These are phyloP conservation scores for Cladosporium sp. DNA, from an alignment of 2,329 filamentous ascomycete species.

Conservation along the genomic window DNA sequence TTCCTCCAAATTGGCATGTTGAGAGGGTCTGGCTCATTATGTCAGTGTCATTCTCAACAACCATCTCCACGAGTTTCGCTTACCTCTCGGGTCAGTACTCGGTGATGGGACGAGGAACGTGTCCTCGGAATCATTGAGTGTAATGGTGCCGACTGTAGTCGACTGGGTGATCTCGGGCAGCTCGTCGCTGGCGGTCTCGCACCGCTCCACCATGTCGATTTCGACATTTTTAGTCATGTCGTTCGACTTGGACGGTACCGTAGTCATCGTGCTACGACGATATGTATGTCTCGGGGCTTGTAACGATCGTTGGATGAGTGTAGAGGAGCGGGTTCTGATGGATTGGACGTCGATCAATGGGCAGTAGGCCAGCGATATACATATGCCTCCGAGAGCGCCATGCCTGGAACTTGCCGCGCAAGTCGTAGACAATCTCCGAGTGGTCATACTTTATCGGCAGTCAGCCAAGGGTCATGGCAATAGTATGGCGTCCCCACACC, in stretches of 20 bases:
- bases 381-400: background rate
- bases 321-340: background rate
- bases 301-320: background rate
- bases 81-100: slow-evolving; percentile 29
- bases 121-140: slow-evolving; percentile 26
- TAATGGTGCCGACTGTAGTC: slow-evolving; percentile 29
- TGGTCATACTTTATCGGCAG: background rate
- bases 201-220: slow-evolving; percentile 4
- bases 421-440: background rate
- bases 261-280: background rate
- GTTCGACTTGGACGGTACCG: background rate
- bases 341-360: background rate
- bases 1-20: slow-evolving; percentile 30
- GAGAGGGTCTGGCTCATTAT: slow-evolving; percentile 25
- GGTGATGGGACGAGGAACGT: slow-evolving; percentile 27
- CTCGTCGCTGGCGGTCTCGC: background rate
- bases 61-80: no score
- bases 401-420: background rate
- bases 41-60: no score
- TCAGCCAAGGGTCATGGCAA: background rate
- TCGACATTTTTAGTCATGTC: slow-evolving; percentile 5
- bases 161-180: background rate
- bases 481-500: background rate
- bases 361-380: background rate
- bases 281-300: background rate